Evolutionary conservation across 83 land plant species (phyloP).

Genomic region (Picea mariana): DNA sequence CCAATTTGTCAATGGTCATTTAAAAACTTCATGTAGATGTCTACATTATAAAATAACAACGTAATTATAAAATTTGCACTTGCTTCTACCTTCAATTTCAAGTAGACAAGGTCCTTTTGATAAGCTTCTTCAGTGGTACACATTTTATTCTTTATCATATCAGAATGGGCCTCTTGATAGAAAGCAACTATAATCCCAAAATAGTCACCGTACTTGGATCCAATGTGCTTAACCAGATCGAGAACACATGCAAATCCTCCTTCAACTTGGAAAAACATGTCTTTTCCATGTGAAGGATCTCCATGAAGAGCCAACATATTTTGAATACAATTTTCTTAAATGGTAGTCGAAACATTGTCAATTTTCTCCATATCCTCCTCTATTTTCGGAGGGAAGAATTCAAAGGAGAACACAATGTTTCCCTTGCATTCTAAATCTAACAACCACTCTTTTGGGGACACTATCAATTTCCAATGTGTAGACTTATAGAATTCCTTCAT

Average conservation of each 20-base stretch:
- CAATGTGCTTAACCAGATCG: slow-evolving; percentile 91
- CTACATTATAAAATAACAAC: slow-evolving; percentile 93
- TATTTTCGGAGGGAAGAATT: no score
- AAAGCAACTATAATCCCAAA: slow-evolving; percentile 98
- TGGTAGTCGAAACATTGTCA: slow-evolving; percentile 72
- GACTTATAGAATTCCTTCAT: no score
- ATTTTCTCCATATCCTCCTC: slow-evolving; percentile 54
- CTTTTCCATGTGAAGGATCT: slow-evolving; percentile 96
- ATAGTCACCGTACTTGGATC: slow-evolving; percentile 78
- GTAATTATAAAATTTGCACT: slow-evolving; percentile 92
- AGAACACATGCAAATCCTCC: slow-evolving; percentile 94
- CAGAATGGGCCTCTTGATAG: slow-evolving; percentile 98
- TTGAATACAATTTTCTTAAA: slow-evolving; percentile 86
- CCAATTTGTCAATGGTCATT: slow-evolving; percentile 96
- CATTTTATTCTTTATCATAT: slow-evolving; percentile 56
- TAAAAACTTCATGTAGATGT: slow-evolving; percentile 87
- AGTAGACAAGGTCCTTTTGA: slow-evolving; percentile 74
- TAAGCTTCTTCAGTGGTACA: slow-evolving; percentile 74
- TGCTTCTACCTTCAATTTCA: slow-evolving; percentile 96
- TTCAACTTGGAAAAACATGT: slow-evolving; percentile 80
- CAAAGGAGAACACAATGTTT: no score
- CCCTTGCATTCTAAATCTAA: no score
- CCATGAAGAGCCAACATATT: slow-evolving; percentile 94
- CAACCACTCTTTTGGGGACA: no score
- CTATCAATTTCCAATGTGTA: no score